Conservation (phyloP, 495 filamentous ascomycete species). For the Poronia punctata region DNA sequence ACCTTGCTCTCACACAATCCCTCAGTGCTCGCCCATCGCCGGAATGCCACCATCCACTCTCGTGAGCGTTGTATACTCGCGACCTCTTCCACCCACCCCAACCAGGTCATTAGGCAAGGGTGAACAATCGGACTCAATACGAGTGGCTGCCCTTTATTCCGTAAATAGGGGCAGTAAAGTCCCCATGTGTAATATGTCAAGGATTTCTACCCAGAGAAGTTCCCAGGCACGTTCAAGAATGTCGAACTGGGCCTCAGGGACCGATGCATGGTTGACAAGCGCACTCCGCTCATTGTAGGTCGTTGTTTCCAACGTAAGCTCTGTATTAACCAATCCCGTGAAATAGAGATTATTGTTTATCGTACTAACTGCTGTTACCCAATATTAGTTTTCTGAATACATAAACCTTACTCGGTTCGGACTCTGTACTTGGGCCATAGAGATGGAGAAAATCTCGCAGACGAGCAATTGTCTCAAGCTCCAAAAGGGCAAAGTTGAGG, state of each 20-base stretch:
- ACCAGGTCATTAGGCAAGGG: background rate
- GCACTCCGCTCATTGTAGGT: background rate
- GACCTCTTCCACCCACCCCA: constrained; percentile 3
- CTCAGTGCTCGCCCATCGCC: constrained; percentile 1
- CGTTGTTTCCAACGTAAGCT: constrained; percentile 1
- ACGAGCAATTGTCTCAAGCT: constrained; percentile 1
- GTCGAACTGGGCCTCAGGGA: background rate
- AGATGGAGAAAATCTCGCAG: constrained; percentile 1
- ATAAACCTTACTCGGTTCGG: background rate
- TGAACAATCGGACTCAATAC: constrained; percentile 1
- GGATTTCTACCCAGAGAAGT: too few relatives aligned
- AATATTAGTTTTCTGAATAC: constrained; percentile 1
- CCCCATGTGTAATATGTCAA: too few relatives aligned
- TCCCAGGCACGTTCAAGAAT: constrained; percentile 1
- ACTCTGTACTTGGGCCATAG: constrained; percentile 1
- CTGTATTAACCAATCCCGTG: constrained; percentile 2
- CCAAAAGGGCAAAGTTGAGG: constrained; percentile 1
- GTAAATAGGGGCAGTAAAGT: too few relatives aligned
- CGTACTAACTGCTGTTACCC: constrained; percentile 1
- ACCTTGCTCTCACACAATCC: constrained; percentile 1
- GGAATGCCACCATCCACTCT: constrained; percentile 5
- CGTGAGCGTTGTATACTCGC: constrained; percentile 2
- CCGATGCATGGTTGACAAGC: constrained; percentile 1
- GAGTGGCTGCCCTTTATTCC: background rate
- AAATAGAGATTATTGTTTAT: constrained; percentile 1